Conservation (phyloP, 306 rosid species). For the peach (Prunus persica) region Prunus_persica_NCBIv2 NC_034016.1:12296501-12297000, state of each 20-base stretch:
- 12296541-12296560: constrained; percentile 28
- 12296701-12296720: neutral
- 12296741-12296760: neutral
- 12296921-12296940: constrained; percentile 54
- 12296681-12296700: neutral
- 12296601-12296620: constrained; percentile 79
- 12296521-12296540: neutral
- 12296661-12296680: neutral
- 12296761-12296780: neutral
- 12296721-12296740: neutral
- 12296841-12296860: constrained; percentile 78
- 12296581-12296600: constrained; percentile 89
- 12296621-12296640: constrained; percentile 34
- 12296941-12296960: neutral
- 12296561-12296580: constrained; percentile 79
- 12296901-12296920: constrained; percentile 48
- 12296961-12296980: neutral
- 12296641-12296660: neutral
- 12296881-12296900: constrained; percentile 29
- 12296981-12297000: constrained; percentile 3
- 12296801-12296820: constrained; percentile 11
- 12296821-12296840: constrained; percentile 76
- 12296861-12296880: constrained; percentile 48
- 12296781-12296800: neutral
- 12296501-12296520: neutral